Percentiles rank a stretch among this genome's conserved stretches.
phyloP scores from a whole-genome alignment of 768 basidiomycete genomes.

The Phaeotremella skinneri region DNA sequence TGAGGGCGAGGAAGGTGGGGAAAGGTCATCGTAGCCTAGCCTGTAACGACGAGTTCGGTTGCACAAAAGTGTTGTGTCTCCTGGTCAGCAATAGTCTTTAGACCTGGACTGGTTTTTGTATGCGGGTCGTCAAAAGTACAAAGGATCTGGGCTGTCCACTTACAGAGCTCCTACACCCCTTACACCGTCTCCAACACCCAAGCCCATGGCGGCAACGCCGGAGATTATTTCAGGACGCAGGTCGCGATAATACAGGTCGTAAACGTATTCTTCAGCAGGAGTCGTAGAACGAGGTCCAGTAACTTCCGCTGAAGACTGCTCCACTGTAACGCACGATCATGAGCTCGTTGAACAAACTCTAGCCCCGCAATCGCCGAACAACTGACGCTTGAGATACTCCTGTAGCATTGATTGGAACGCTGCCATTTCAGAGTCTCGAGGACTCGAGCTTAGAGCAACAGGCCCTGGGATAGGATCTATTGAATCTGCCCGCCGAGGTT shows the following conservation, averaged over 20 bases:
- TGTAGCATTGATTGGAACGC: conserved; percentile 51
- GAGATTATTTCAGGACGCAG: conserved; percentile 8
- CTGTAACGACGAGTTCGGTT: conserved; percentile 12
- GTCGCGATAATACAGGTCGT: conserved; percentile 51
- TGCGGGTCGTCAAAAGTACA: neutral
- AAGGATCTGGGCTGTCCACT: conserved; percentile 9
- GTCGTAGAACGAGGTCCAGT: conserved; percentile 6
- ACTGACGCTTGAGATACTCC: conserved; percentile 47
- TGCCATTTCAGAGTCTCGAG: conserved; percentile 45
- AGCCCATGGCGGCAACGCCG: conserved; percentile 13
- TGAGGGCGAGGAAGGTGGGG: conserved; percentile 34
- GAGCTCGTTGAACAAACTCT: conserved; percentile 4
- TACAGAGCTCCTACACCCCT: conserved; percentile 31
- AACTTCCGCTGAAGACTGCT: conserved; percentile 8
- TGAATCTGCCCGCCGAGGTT: conserved; percentile 11
- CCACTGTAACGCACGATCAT: conserved; percentile 4
- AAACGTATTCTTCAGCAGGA: conserved; percentile 37
- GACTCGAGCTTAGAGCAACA: neutral
- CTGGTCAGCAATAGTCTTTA: neutral
- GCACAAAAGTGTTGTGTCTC: neutral
- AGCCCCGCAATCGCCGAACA: neutral
- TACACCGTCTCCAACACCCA: conserved; percentile 41
- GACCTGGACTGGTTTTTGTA: neutral
- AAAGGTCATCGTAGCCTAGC: conserved; percentile 39
- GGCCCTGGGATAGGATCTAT: neutral